Evolutionary conservation across 2,329 filamentous ascomycete species (phyloP).

Genomic region (Aspergillus intermedius): DNA sequence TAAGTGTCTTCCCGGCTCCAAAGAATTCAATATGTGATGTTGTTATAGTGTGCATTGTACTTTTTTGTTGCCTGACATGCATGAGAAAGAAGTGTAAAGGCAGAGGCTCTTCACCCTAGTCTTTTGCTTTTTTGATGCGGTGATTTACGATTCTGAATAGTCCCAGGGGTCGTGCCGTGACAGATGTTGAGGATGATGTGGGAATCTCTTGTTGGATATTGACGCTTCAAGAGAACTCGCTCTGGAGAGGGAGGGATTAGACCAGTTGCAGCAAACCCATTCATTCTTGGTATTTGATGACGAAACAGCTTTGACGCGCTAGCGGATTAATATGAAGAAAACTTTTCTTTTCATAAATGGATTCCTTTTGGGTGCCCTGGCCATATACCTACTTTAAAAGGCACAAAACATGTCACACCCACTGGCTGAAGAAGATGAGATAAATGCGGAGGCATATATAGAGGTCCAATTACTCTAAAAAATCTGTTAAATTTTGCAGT

Average conservation of each 20-base stretch:
- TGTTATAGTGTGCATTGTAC: too few relatives aligned
- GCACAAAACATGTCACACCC: conserved; percentile 2
- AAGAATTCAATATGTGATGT: not conserved
- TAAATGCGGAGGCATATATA: too few relatives aligned
- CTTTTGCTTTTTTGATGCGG: too few relatives aligned
- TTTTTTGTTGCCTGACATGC: too few relatives aligned
- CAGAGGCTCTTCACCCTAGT: too few relatives aligned
- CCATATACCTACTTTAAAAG: conserved; percentile 3
- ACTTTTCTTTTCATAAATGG: conserved; percentile 2
- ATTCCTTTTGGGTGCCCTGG: conserved; percentile 1
- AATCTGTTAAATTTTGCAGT: too few relatives aligned
- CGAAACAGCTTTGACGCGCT: conserved; percentile 1
- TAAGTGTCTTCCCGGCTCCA: not conserved
- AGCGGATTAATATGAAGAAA: conserved; percentile 2
- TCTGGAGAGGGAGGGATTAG: not conserved
- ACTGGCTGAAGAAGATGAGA: not conserved
- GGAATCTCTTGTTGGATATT: not conserved
- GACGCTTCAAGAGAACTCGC: not conserved
- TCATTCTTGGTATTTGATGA: conserved; percentile 4
- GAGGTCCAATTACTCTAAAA: too few relatives aligned
- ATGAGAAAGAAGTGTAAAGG: too few relatives aligned
- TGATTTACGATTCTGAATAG: too few relatives aligned
- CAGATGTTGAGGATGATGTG: not conserved
- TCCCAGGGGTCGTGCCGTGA: too few relatives aligned
- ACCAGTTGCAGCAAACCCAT: conserved; percentile 1